These are phyloP conservation scores for Lasiodiplodia sp. DNA, from an alignment of 2,329 filamentous ascomycete genomes.

Conservation along the genomic window DNA sequence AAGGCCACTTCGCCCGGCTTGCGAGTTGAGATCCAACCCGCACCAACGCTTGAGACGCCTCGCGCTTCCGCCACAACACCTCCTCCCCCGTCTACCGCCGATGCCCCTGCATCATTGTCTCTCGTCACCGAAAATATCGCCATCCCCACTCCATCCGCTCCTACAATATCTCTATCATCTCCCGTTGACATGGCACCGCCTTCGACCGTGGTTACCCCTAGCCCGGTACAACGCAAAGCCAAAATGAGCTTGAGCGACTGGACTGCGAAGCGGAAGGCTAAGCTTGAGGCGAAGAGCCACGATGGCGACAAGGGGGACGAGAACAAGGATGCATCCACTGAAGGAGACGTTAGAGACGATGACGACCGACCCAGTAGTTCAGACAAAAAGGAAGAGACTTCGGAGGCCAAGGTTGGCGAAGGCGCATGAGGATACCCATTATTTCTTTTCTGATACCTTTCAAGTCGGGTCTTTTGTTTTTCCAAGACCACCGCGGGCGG, in stretches of 20 bases:
- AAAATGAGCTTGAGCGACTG: constrained; percentile 30
- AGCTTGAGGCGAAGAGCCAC: constrained; percentile 17
- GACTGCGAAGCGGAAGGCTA: constrained; percentile 29
- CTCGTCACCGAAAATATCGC: constrained; percentile 42
- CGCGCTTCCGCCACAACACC: constrained; percentile 28
- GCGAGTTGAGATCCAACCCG: constrained; percentile 41
- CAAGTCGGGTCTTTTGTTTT: constrained; percentile 1
- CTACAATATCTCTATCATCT: constrained; percentile 13
- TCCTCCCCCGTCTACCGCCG: constrained; percentile 36
- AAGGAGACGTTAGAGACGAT: constrained; percentile 13
- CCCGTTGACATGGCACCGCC: constrained; percentile 5
- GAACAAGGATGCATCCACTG: background rate
- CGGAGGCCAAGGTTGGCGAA: constrained; percentile 11
- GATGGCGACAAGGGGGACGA: constrained; percentile 15
- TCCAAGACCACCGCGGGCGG: constrained; percentile 20
- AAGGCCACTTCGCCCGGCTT: constrained; percentile 37
- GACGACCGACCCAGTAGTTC: constrained; percentile 10
- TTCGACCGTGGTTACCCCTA: constrained; percentile 23
- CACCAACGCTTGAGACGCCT: constrained; percentile 37
- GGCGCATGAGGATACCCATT: constrained; percentile 27
- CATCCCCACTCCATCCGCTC: constrained; percentile 17
- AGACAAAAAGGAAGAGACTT: constrained; percentile 9
- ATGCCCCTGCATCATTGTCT: constrained; percentile 37
- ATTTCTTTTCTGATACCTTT: constrained; percentile 22
- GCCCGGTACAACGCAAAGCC: constrained; percentile 28